Evolutionary conservation across 2,329 filamentous ascomycete species (phyloP), one percentile per base, ranked within the genome.

Genomic region (Penicillium sumatraense): DNA sequence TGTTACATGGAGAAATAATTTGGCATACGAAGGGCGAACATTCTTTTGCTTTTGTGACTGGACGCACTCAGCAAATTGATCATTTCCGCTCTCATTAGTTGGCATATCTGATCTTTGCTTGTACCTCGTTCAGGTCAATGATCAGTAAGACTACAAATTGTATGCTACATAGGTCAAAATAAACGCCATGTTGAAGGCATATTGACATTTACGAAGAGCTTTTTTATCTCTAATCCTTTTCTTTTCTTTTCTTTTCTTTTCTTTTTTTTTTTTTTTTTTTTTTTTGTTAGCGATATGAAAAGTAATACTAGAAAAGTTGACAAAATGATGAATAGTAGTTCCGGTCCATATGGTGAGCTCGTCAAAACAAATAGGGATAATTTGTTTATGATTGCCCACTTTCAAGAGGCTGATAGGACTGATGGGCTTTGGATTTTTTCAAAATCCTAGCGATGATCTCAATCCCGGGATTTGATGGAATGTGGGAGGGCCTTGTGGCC

Each of bases 1-100:
- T 44, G 35, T 53, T 47, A 48, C 47, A 38, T 20, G 33, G 50
- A 51, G 56, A 52, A 56, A 47, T 61, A 53, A 40, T 51, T 53
- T 53, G 49, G 36, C 18, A 57, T 21, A 5, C 21, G 29, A 49
- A 46, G 24, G 29, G 49, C 29, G 53, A 52, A 21, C 47, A 49
- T 53, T 55, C 47, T 42, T 45, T 24, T 38, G 47, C 52, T 27
- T 18, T 47, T 41, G 46, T 53, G 29, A 21, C 33, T 42, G 46
- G 45, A 40, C 42, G 27, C 51, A 33, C 31, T 31, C 16, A 52
- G 8, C 46, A 35, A 55, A 50, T 58, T 49, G 50, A 27, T 44
- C 20, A 26, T 51, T 35, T 44, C 36, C 6, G 4, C 47, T 20
- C 21, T 11, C 20, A 16, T 9, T 49, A 26, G 45, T 21, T 14